A percentile compares a stretch with the other conserved stretches of the same genome.
Evolutionary conservation across 352 stramenopile species (phyloP).

Genomic region (Phytopythium delawarense): DNA sequence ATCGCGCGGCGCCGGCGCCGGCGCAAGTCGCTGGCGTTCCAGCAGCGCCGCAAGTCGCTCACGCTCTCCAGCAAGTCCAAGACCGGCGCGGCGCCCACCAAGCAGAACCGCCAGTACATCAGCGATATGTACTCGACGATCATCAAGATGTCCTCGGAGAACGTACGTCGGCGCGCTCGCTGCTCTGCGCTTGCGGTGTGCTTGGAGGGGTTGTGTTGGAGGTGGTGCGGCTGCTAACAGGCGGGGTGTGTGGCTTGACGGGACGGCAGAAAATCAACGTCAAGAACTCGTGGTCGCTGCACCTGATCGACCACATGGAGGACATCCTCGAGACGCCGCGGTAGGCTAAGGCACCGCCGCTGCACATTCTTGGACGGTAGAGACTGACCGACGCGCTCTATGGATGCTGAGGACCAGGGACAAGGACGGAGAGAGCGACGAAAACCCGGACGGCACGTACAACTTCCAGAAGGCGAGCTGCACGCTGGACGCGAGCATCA

Average conservation of each 20-base stretch:
- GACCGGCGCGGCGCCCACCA: conserved; percentile 3
- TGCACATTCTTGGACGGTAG: background rate
- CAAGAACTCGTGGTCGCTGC: conserved; percentile 95
- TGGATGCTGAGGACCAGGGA: background rate
- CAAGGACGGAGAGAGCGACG: conserved; percentile 26
- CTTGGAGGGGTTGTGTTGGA: background rate
- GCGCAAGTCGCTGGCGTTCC: conserved; percentile 64
- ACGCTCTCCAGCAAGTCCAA: conserved; percentile 34
- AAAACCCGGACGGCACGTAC: conserved; percentile 54
- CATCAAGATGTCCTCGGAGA: conserved; percentile 91
- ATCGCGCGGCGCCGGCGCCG: conserved; percentile 52
- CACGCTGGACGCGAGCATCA: conserved; percentile 97
- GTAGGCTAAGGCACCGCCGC: conserved; percentile 16
- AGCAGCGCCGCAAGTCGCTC: conserved; percentile 65
- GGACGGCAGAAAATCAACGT: conserved; percentile 94
- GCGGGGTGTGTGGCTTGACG: background rate
- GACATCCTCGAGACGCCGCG: conserved; percentile 84
- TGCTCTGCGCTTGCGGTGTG: background rate
- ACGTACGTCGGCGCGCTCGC: conserved; percentile 34
- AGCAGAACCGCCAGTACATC: conserved; percentile 72
- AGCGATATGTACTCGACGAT: conserved; percentile 91
- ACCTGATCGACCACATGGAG: conserved; percentile 98
- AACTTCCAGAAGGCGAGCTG: conserved; percentile 98
- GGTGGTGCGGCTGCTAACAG: background rate
- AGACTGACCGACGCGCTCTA: background rate